These are phyloP conservation scores for Ceratocystis colombiana DNA, from an alignment of 2,329 filamentous ascomycete genomes.

Conservation along the genomic window DNA sequence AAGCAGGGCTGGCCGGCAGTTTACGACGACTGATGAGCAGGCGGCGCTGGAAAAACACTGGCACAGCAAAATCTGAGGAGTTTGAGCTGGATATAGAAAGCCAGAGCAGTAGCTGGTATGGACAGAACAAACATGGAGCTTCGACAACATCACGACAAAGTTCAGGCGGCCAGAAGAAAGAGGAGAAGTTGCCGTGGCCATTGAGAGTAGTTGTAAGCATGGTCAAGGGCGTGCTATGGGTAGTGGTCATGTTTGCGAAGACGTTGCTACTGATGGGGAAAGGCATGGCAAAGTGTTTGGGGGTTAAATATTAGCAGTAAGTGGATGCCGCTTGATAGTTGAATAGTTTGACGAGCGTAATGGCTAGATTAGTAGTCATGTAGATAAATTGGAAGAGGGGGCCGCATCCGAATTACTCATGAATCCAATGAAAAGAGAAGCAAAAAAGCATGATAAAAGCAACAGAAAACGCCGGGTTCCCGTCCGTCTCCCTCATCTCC, in stretches of 20 bases:
- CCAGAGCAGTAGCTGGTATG: constrained; percentile 41
- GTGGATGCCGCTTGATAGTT: background rate
- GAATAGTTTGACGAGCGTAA: no score
- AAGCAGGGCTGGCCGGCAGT: constrained; percentile 23
- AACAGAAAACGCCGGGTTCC: constrained; percentile 24
- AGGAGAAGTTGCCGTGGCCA: constrained; percentile 39
- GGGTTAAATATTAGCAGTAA: constrained; percentile 26
- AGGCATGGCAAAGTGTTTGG: constrained; percentile 43
- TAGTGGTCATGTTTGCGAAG: constrained; percentile 47
- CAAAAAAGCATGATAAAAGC: constrained; percentile 16
- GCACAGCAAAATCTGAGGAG: constrained; percentile 40
- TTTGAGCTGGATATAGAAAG: constrained; percentile 55
- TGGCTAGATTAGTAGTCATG: no score
- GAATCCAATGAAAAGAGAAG: constrained; percentile 1
- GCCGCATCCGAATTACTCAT: constrained; percentile 3
- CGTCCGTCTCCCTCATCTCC: background rate
- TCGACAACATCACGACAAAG: background rate
- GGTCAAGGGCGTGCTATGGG: constrained; percentile 51
- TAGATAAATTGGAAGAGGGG: no score
- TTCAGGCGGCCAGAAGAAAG: constrained; percentile 25
- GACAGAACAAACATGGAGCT: constrained; percentile 7
- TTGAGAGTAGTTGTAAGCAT: constrained; percentile 42
- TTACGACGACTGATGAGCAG: constrained; percentile 22
- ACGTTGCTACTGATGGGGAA: constrained; percentile 42
- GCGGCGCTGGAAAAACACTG: constrained; percentile 29